These are phyloP conservation scores for Lecanoromycetidae sp. DNA, from an alignment of 2,329 filamentous ascomycete genomes.

Conservation along the genomic window DNA sequence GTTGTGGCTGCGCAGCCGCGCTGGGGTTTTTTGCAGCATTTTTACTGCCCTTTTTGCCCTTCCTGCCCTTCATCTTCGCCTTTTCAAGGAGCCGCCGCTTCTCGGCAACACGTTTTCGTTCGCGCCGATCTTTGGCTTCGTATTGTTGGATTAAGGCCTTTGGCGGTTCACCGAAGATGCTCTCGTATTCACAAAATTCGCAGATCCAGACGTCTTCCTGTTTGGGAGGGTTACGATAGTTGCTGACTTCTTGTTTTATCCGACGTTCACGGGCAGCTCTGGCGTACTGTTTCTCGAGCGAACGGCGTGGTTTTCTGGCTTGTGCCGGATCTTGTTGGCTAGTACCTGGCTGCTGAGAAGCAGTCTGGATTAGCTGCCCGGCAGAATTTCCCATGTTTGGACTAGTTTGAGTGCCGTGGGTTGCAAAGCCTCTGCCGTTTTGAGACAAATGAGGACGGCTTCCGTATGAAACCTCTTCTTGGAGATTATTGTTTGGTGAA, in stretches of 20 bases:
- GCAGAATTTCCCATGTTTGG: slow-evolving; percentile 39
- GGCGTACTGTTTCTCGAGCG: slow-evolving; percentile 57
- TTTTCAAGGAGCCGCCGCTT: slow-evolving; percentile 77
- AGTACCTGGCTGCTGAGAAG: slow-evolving; percentile 18
- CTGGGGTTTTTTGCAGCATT: slow-evolving; percentile 40
- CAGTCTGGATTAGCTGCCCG: slow-evolving; percentile 26
- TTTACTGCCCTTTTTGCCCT: slow-evolving; percentile 73
- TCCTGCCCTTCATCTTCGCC: slow-evolving; percentile 83
- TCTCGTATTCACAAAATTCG: slow-evolving; percentile 96
- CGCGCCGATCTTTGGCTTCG: slow-evolving; percentile 82
- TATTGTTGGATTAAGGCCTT: slow-evolving; percentile 78
- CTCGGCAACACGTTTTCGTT: slow-evolving; percentile 74
- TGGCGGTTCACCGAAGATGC: slow-evolving; percentile 81
- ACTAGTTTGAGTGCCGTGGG: slow-evolving; percentile 46
- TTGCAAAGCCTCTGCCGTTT: slow-evolving; percentile 33
- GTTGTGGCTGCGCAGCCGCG: slow-evolving; percentile 21
- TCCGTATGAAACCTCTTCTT: background rate
- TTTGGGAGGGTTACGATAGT: slow-evolving; percentile 59
- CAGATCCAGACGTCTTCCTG: slow-evolving; percentile 82
- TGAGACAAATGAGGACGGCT: slow-evolving; percentile 19
- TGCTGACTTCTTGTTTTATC: slow-evolving; percentile 62
- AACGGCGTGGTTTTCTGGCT: slow-evolving; percentile 52
- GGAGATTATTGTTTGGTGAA: slow-evolving; percentile 19
- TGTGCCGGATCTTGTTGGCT: slow-evolving; percentile 23
- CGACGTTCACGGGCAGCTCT: slow-evolving; percentile 66